A percentile compares a stretch with the other conserved stretches of the same genome.
phyloP scores from a whole-genome alignment of 1,284 basidiomycete genomes.

The Dichomitus squalens region DNA sequence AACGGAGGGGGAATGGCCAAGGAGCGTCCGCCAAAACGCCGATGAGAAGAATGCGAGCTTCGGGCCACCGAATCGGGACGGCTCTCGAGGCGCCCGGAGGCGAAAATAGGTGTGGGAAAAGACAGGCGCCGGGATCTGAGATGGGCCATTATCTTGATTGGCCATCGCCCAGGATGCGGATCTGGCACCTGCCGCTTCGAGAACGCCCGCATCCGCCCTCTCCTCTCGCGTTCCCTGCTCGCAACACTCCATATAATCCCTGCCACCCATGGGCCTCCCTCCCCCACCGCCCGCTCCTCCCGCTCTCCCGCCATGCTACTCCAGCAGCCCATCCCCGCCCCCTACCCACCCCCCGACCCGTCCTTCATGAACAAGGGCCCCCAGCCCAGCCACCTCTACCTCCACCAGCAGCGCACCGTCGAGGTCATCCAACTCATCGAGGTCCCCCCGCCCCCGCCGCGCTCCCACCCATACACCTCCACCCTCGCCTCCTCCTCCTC shows the following conservation, averaged over 20 bases:
- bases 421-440: constrained; percentile 78
- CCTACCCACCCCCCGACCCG: constrained; percentile 34
- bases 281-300: constrained; percentile 8
- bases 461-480: constrained; percentile 40
- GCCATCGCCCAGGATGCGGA: constrained; percentile 21
- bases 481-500: constrained; percentile 32
- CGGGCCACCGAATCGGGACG: constrained; percentile 15
- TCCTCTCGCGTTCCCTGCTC: constrained; percentile 18
- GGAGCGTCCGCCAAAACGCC: constrained; percentile 23
- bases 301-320: constrained; percentile 20
- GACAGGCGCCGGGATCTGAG: constrained; percentile 20
- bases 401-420: constrained; percentile 53
- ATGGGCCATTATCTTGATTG: constrained; percentile 30
- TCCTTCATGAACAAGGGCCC: constrained; percentile 37
- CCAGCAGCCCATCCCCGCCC: constrained; percentile 30
- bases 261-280: constrained; percentile 13
- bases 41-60: constrained; percentile 25
- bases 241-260: constrained; percentile 25
- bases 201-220: constrained; percentile 13
- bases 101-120: constrained; percentile 14
- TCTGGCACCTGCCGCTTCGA: constrained; percentile 25
- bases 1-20: constrained; percentile 15
- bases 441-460: constrained; percentile 58
- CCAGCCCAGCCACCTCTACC: constrained; percentile 46
- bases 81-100: constrained; percentile 4